Evolutionary conservation across 2,329 filamentous ascomycete genomes (phyloP), one percentile per base, ranked within the genome.

Genomic region (Colletotrichum orbiculare): DNA sequence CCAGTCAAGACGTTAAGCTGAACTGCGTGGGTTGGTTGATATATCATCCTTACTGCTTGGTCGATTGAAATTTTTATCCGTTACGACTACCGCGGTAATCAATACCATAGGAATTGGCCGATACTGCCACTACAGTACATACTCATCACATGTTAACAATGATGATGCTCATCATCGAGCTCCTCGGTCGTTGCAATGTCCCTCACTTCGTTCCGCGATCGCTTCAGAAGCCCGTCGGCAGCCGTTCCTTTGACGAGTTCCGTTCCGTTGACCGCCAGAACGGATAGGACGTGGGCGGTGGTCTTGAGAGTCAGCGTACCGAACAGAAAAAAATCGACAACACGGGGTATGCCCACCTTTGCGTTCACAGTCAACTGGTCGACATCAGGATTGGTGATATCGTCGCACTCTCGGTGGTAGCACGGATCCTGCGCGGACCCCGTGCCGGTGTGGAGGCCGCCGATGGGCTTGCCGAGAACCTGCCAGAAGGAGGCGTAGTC

Each of bases 401-500:
- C 72, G 39, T 81, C 79, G 38, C 78, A 79, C 4, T 75, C 76
- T 35, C 77, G 72, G 61, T 78, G 71, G 69, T 75, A 73, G 68
- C 73, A 68, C n/a, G 69, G 56, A 67, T 75, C 58, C 70, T 78
- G 69, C 72, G 85, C 75, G 37, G 77, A 81, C 64, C 87, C 86
- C 1, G 85, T 87, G 4, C 88, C 88, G 4, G 87, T 89, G 70
- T 87, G 87, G 17, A 90, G 77, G 8, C 86, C 86, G 77, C 86
- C 45, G 74, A 81, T 15, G 79, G 85, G 70, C 87, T 88, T 77
- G 8, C 71, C 56, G 42, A 85, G 83, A 34, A 82, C 77, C 43
- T 84, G 78, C 39, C 86, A 78, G 78, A 90, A 90, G 1, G 85
- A 82, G 11, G 83, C 85, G 68, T 90, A 89, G 71, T 90, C 88